Conservation (phyloP, 352 stramenopile genomes). For the Phytopythium oedochilum region DNA sequence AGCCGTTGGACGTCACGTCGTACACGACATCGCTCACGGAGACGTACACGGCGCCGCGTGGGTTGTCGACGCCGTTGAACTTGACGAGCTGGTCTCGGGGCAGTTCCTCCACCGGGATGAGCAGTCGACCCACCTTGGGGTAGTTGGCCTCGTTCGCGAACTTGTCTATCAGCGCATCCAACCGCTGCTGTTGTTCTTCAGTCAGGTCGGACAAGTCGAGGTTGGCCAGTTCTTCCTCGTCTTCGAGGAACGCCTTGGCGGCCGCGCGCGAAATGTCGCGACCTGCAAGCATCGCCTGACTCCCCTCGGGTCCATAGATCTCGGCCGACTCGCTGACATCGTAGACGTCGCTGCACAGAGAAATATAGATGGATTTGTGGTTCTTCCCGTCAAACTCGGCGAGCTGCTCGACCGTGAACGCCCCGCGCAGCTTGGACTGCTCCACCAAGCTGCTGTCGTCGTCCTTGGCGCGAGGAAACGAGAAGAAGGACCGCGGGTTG, state of each 20-base stretch:
- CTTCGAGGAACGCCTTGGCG: constrained; percentile 82
- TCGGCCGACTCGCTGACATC: constrained; percentile 86
- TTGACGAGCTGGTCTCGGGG: constrained; percentile 59
- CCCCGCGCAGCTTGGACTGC: constrained; percentile 8
- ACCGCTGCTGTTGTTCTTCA: constrained; percentile 12
- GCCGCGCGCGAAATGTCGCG: constrained; percentile 89
- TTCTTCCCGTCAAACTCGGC: constrained; percentile 73
- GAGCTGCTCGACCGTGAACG: constrained; percentile 84
- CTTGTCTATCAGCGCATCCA: constrained; percentile 80
- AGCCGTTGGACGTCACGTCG: constrained; percentile 89
- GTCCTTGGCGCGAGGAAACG: constrained; percentile 7
- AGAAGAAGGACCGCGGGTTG: constrained; percentile 14
- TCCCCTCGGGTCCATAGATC: constrained; percentile 88
- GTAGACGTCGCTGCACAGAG: constrained; percentile 90
- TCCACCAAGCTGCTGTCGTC: not conserved
- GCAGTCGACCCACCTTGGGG: constrained; percentile 85
- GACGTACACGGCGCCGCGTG: constrained; percentile 85
- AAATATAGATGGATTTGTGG: constrained; percentile 88
- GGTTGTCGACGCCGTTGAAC: constrained; percentile 65
- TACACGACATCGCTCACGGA: constrained; percentile 87
- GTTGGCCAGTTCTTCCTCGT: constrained; percentile 48
- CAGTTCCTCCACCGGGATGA: constrained; percentile 39
- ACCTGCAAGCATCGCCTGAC: constrained; percentile 86
- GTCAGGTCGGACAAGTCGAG: constrained; percentile 45
- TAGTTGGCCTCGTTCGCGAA: constrained; percentile 89